Conservation (phyloP, 1,284 basidiomycete genomes). For the Veloboletus limbatus region DNA sequence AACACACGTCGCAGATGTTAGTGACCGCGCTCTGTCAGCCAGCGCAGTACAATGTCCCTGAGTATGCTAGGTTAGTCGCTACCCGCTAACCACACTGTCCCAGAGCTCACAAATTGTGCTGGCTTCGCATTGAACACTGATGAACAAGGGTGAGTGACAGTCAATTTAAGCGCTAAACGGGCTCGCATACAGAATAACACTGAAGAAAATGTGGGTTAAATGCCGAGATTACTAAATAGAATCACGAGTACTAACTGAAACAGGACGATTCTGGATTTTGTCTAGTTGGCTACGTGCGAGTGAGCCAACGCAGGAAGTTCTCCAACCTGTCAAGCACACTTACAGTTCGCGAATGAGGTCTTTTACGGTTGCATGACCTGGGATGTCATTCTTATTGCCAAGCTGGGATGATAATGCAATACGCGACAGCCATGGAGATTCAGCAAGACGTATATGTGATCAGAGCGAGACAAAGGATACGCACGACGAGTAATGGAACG, state of each 20-base stretch:
- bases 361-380: conserved; percentile 77
- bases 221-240: neutral
- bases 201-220: conserved; percentile 28
- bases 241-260: conserved; percentile 63
- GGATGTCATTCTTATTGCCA: conserved; percentile 94
- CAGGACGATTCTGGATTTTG: conserved; percentile 79
- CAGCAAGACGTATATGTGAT: neutral
- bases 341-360: conserved; percentile 85
- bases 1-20: conserved; percentile 29
- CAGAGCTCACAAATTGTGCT: conserved; percentile 78
- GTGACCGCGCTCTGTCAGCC: conserved; percentile 65
- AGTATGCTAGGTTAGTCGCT: conserved; percentile 8
- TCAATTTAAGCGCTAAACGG: neutral
- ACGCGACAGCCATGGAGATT: neutral
- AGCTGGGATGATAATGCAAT: conserved; percentile 44
- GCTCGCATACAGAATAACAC: conserved; percentile 73
- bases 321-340: conserved; percentile 22
- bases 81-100: neutral
- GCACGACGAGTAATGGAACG: conserved; percentile 85
- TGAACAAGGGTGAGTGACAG: conserved; percentile 7
- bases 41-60: conserved; percentile 73
- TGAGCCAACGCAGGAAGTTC: neutral
- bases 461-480: conserved; percentile 22
- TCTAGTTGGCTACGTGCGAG: conserved; percentile 60
- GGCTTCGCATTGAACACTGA: conserved; percentile 91